Evolutionary conservation across 164 flowering plant species (phyloP), one percentile per base, ranked within the genome.

Genomic region (Berberis vulgaris): DNA sequence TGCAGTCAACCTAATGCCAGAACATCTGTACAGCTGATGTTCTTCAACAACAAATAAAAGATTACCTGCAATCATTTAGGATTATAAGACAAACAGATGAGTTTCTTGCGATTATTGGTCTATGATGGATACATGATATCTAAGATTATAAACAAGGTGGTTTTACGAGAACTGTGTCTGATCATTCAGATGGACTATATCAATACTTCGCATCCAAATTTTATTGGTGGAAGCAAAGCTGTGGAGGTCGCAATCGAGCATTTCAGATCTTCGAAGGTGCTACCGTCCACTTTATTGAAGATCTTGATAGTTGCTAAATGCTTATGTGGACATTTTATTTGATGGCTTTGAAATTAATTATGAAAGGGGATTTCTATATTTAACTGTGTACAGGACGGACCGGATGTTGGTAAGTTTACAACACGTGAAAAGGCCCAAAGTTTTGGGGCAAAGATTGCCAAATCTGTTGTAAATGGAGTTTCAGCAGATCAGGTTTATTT

Each of bases 221-320:
- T 85, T 65, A 71, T 85, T 59, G 84, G 84, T 50, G 87, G 85
- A 26, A 79, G 63, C 59, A 77, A 76, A 68, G 89, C 89, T 45
- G 68, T 83, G 57, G 82, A 85, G 63, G 41, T 73, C 65, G 87
- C 85, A 6, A 58, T 44, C 60, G 71, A 74, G 66, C 74, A 75
- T 65, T 10, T 78, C 7, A 73, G 62, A 61, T 63, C 79, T 3
- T 63, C 72, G 44, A 45, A 67, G 76, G 78, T 72, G 63, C 38
- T 63, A 26, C 58, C 57, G 3, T 42, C 55, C 41, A 66, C 44
- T 58, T 59, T 53, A 39, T n/a, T 57, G 41, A 52, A 61, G 57
- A 8, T 43, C 50, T 38, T 40, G 57, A 6, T 38, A 63, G 6
- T 2, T 12, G 8, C 11, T 45, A 50, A 54, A 50, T 54, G 38